Evolutionary conservation across 371 early-diverging fungal genomes (phyloP).

Genomic region (Actinomortierella wolfii): DNA sequence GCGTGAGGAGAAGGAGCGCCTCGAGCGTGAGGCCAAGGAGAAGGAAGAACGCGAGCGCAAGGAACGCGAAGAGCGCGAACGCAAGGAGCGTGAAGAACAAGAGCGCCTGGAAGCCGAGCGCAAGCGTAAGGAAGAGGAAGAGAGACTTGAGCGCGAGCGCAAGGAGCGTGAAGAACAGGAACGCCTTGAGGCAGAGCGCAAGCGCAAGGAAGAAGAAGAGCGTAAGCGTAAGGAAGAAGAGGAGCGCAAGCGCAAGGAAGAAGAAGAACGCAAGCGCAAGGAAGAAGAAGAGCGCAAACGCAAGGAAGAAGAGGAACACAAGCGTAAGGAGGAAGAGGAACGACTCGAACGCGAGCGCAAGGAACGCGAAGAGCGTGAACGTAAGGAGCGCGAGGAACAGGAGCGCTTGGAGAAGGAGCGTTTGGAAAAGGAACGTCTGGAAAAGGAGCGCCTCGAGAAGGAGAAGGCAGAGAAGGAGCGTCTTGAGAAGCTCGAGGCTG

Average conservation of each 20-base stretch:
- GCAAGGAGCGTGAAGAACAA: constrained; percentile 27
- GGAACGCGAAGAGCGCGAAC: constrained; percentile 30
- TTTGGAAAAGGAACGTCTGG: constrained; percentile 42
- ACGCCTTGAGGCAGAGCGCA: constrained; percentile 37
- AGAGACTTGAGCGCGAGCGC: constrained; percentile 52
- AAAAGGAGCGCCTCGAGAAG: constrained; percentile 46
- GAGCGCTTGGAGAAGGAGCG: constrained; percentile 47
- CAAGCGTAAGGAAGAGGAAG: constrained; percentile 42
- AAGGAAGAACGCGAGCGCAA: constrained; percentile 39
- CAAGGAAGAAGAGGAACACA: constrained; percentile 9
- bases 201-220: constrained; percentile 22
- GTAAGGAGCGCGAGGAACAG: constrained; percentile 49
- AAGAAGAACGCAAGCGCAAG: constrained; percentile 6
- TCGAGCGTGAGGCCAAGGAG: constrained; percentile 49
- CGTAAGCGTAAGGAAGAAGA: constrained; percentile 14
- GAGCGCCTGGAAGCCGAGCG: constrained; percentile 38
- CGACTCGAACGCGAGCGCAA: constrained; percentile 57
- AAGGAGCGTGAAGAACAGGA: constrained; percentile 47
- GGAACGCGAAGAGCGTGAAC: constrained; percentile 53
- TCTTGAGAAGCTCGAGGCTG: constrained; percentile 34
- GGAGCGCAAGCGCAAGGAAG: constrained; percentile 13
- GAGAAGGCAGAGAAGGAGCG: constrained; percentile 47
- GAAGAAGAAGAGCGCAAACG: constrained; percentile 11
- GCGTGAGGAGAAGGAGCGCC: constrained; percentile 43
- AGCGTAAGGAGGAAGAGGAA: constrained; percentile 48